Evolutionary conservation across 495 filamentous ascomycete species (phyloP).

Genomic region (Aspergillus saccharolyticus): DNA sequence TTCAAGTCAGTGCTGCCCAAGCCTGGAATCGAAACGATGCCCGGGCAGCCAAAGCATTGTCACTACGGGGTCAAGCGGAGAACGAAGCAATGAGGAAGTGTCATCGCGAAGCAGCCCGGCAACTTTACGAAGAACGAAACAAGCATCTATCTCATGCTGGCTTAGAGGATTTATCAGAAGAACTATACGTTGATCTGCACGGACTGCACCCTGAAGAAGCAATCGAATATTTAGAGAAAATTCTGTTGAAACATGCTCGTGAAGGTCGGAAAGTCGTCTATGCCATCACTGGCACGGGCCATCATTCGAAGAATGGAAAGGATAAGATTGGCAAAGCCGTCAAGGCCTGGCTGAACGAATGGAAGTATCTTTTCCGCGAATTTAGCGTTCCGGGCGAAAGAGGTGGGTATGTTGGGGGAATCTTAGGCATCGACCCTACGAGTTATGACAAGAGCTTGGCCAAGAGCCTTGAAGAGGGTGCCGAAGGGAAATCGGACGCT

Average conservation of each 20-base stretch:
- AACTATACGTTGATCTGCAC: constrained; percentile 94
- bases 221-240: constrained; percentile 84
- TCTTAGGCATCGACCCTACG: constrained; percentile 86
- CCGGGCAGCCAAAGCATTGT: constrained; percentile 89
- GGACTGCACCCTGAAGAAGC: constrained; percentile 96
- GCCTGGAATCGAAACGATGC: constrained; percentile 99
- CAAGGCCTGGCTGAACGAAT: constrained; percentile 85
- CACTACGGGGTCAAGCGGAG: constrained; percentile 88
- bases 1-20: constrained; percentile 72
- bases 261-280: constrained; percentile 74
- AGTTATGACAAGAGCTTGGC: constrained; percentile 71
- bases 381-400: constrained; percentile 92
- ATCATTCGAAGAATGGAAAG: constrained; percentile 97
- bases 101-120: constrained; percentile 87
- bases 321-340: constrained; percentile 97
- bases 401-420: constrained; percentile 75
- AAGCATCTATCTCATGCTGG: constrained; percentile 51
- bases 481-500: constrained; percentile 20
- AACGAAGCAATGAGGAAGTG: constrained; percentile 97
- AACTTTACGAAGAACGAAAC: constrained; percentile 93
- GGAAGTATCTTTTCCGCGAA: constrained; percentile 92
- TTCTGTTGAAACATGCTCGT: constrained; percentile 71
- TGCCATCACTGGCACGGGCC: constrained; percentile 92
- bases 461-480: constrained; percentile 22
- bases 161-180: constrained; percentile 46